These are phyloP conservation scores for Hypholoma sublateritium DNA, from an alignment of 768 basidiomycete species.

Conservation along the genomic window DNA sequence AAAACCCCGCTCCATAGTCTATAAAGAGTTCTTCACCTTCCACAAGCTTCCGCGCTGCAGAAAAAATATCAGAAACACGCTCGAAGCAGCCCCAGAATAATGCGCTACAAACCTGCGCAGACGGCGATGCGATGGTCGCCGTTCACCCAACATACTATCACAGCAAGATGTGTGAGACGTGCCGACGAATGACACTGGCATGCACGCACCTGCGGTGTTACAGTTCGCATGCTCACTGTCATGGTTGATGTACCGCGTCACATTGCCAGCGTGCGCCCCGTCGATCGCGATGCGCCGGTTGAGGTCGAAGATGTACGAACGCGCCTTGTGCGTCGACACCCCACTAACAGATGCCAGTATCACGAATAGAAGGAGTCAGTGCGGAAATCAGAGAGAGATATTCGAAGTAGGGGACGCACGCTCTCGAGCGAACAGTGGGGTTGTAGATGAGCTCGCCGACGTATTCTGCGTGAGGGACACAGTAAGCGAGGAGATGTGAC, in stretches of 20 bases:
- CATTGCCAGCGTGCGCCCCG: conserved; percentile 54
- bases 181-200: not conserved
- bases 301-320: conserved; percentile 65
- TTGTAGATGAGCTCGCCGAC: conserved; percentile 59
- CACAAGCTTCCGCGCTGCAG: not conserved
- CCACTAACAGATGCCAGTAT: not conserved
- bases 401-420: conserved; percentile 33
- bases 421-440: conserved; percentile 47
- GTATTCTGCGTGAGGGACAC: conserved; percentile 49
- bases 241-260: conserved; percentile 73
- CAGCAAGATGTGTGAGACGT: not conserved
- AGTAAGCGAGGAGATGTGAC: not conserved
- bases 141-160: conserved; percentile 55
- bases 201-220: conserved; percentile 39
- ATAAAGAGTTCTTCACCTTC: conserved; percentile 53
- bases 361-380: not conserved
- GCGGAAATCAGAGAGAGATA: not conserved
- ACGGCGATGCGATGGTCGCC: conserved; percentile 70
- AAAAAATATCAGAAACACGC: not conserved
- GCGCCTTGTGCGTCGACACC: conserved; percentile 40
- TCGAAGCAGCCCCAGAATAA: not conserved
- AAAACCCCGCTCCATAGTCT: conserved; percentile 57
- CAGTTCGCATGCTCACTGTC: conserved; percentile 36
- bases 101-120: conserved; percentile 45
- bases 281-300: conserved; percentile 52